These are phyloP conservation scores for Anthoceros angustus DNA, from an alignment of 225 moss, liverwort and hornwort species.

Conservation along the genomic window DNA sequence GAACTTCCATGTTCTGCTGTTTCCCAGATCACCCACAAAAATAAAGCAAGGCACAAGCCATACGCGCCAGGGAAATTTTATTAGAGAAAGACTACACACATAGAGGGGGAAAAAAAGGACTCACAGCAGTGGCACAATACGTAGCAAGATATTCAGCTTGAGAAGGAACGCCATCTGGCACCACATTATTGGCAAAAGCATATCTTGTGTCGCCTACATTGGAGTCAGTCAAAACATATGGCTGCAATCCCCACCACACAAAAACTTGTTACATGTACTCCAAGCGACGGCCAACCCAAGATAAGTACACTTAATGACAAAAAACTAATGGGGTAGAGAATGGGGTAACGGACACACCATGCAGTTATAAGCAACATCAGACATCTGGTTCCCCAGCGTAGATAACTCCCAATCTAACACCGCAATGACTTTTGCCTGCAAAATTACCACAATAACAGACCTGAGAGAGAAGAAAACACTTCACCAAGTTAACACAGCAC, in stretches of 20 bases:
- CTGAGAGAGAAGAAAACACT: background rate
- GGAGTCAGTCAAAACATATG: conserved; percentile 30
- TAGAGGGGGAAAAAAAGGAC: conserved; percentile 6
- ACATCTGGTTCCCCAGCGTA: conserved; percentile 96
- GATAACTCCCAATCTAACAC: conserved; percentile 96
- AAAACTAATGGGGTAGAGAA: too few relatives aligned
- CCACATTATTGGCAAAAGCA: conserved; percentile 26
- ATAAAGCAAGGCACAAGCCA: background rate
- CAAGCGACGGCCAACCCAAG: too few relatives aligned
- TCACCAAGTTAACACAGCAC: background rate
- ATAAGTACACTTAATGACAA: too few relatives aligned
- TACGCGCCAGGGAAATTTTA: too few relatives aligned
- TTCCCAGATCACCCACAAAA: background rate
- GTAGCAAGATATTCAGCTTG: conserved; percentile 44
- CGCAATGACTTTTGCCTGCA: conserved; percentile 75
- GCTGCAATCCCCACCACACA: conserved; percentile 30
- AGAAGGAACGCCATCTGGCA: conserved; percentile 52
- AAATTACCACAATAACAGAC: background rate
- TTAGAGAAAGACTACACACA: background rate
- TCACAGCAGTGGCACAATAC: conserved; percentile 66
- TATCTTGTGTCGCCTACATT: conserved; percentile 26
- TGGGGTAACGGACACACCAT: conserved; percentile 26
- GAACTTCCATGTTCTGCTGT: background rate
- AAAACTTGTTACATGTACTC: background rate
- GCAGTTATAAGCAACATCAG: conserved; percentile 79